Base-by-base conservation (phyloP, 495 filamentous ascomycete species). In the Hyaloscypha variabilis region DNA sequence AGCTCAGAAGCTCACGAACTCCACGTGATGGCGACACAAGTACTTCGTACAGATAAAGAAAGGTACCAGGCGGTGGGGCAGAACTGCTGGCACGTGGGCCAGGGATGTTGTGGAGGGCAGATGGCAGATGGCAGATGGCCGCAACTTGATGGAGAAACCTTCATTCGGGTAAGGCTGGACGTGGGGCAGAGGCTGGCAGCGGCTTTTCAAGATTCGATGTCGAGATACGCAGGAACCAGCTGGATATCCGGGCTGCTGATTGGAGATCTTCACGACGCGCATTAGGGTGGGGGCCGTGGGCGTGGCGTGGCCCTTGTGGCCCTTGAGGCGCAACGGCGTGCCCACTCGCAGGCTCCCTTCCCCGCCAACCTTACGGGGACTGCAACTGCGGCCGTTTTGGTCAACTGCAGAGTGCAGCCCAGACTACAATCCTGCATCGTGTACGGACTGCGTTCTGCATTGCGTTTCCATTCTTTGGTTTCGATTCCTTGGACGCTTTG, bases 151-250 rank as follows among this genome's bases (percentile, higher is more conserved):
- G 13, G 17, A 46, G 39, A 46, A 46, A 46, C 39, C 39, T 46
- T 19, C 10, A 19, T 46, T 46, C 60, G 65, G 65, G 57, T 62
- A 68, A 69, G 67, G 67, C 67, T 69, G 67, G 39, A 69, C 31
- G 34, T 62, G 58, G 49, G 46, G 62, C 26, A 23, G 50, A 49
- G 28, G 19, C 8, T n/a, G n/a, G n/a, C n/a, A n/a, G n/a, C n/a
- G n/a, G n/a, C n/a, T n/a, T 53, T 58, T 19, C 55, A 50, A 24
- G 34, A 57, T 39, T 25, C 29, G 50, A 17, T 51, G 24, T 36
- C 17, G 26, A 60, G 19, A 49, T n/a, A 69, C 62, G 62, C 67
- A 65, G 67, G 67, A 69, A 69, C 67, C 21, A 65, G 23, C 31
- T 8, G 42, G 52, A 62, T 46, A 23, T 42, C 24, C 21, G 29